Percentiles rank a stretch among this genome's conserved stretches.
phyloP scores from a whole-genome alignment of 805 yeast species.

The Teunomyces panamensis region DNA sequence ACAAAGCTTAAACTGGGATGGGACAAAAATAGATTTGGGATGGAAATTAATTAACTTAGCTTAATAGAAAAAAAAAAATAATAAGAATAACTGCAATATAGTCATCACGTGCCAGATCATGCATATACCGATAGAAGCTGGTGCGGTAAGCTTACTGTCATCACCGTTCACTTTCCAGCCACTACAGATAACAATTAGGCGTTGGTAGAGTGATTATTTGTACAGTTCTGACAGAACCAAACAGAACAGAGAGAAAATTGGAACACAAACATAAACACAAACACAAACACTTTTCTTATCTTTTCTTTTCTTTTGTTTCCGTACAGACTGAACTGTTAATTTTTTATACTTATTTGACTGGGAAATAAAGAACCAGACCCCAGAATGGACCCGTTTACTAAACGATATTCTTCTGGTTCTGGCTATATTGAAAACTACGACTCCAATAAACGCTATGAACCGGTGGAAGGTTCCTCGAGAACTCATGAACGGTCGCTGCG shows the following conservation, averaged over 20 bases:
- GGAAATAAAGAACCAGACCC: background rate
- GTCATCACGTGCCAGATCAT: background rate
- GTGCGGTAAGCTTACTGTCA: background rate
- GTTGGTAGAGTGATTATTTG: too few species aligned
- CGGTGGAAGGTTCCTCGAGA: conserved; percentile 2
- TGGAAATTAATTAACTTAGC: background rate
- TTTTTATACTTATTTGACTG: background rate
- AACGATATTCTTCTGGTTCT: conserved; percentile 1
- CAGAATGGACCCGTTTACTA: background rate
- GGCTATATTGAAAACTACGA: conserved; percentile 9
- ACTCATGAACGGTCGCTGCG: background rate
- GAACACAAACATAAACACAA: too few species aligned
- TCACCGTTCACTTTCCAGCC: background rate
- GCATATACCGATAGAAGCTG: background rate
- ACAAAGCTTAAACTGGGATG: too few species aligned
- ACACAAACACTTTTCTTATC: too few species aligned
- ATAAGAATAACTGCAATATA: background rate
- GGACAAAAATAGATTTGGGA: too few species aligned
- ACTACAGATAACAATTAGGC: too few species aligned
- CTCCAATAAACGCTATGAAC: conserved; percentile 12
- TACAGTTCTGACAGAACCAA: too few species aligned
- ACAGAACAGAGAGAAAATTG: too few species aligned
- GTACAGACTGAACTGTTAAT: too few species aligned
- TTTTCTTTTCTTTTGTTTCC: too few species aligned
- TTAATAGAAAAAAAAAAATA: background rate